These are phyloP conservation scores for Biscogniauxia sp. DNA, from an alignment of 2,329 filamentous ascomycete genomes.

Conservation along the genomic window DNA sequence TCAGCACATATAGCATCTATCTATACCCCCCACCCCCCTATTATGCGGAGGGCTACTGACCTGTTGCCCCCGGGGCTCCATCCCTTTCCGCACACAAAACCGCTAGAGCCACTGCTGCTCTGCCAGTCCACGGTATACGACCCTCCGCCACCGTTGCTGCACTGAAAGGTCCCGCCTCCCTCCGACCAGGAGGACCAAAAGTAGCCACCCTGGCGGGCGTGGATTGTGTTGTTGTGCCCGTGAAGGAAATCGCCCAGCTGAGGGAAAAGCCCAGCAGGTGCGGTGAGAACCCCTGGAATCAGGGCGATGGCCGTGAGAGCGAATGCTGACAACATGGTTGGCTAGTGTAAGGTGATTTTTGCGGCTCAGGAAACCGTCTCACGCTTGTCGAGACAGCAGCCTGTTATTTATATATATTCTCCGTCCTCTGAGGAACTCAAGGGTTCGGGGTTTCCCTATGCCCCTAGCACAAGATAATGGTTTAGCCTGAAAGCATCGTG, in stretches of 20 bases:
- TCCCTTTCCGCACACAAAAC: conserved; percentile 59
- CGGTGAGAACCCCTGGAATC: conserved; percentile 21
- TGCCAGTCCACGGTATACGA: conserved; percentile 44
- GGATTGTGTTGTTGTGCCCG: conserved; percentile 15
- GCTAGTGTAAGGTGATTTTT: conserved; percentile 4
- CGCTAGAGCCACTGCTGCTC: conserved; percentile 38
- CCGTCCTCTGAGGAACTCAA: conserved; percentile 4
- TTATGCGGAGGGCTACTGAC: conserved; percentile 33
- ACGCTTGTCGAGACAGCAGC: not conserved
- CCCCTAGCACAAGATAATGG: conserved; percentile 11
- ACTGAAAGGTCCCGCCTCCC: conserved; percentile 39
- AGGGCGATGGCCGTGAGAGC: conserved; percentile 23
- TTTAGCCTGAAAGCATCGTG: conserved; percentile 30
- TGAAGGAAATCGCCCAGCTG: conserved; percentile 18
- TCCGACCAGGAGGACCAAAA: conserved; percentile 33
- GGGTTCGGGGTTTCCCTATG: conserved; percentile 2
- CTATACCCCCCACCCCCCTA: too few relatives aligned
- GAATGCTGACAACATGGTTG: conserved; percentile 25
- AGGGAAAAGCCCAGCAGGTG: conserved; percentile 17
- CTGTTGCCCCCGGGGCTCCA: conserved; percentile 52
- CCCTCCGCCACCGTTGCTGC: conserved; percentile 40
- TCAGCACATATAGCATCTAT: conserved; percentile 1
- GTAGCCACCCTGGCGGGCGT: conserved; percentile 24
- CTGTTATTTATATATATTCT: conserved; percentile 15
- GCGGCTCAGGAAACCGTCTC: not conserved